phyloP scores from a whole-genome alignment of 805 yeast species.

The Metschnikowia similis region DNA sequence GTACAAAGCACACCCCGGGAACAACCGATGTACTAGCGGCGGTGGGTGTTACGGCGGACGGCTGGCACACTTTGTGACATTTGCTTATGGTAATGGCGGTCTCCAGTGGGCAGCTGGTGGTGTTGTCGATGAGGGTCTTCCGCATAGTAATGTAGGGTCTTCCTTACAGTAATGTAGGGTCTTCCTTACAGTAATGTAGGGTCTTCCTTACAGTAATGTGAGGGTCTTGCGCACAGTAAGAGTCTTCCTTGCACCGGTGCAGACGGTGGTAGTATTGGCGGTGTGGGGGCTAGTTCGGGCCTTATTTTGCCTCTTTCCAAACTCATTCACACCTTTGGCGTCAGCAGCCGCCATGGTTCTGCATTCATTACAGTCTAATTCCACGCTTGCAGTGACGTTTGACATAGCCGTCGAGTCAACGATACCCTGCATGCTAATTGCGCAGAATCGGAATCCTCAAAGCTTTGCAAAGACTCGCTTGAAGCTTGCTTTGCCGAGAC shows the following conservation, averaged over 20 bases:
- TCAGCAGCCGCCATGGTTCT: too few relatives aligned
- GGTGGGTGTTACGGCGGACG: background rate
- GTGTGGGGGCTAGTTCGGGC: too few relatives aligned
- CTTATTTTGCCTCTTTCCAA: too few relatives aligned
- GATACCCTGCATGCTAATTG: too few relatives aligned
- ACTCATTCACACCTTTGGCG: too few relatives aligned
- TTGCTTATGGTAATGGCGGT: background rate
- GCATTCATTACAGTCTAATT: too few relatives aligned
- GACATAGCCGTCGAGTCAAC: too few relatives aligned
- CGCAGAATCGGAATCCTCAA: too few relatives aligned
- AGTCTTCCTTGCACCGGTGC: background rate
- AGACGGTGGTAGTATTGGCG: background rate
- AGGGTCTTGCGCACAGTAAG: background rate
- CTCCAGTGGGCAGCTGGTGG: background rate
- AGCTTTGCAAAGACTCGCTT: too few relatives aligned
- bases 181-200: background rate
- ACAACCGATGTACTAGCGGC: background rate
- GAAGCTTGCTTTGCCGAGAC: too few relatives aligned
- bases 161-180: background rate
- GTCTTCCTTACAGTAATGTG: background rate
- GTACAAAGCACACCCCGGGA: background rate
- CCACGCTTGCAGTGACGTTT: too few relatives aligned
- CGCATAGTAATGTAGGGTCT: background rate
- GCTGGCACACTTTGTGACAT: background rate
- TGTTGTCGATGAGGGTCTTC: background rate